phyloP scores from a whole-genome alignment of 1,139 yeast species.

The Citeromyces siamensis region DNA sequence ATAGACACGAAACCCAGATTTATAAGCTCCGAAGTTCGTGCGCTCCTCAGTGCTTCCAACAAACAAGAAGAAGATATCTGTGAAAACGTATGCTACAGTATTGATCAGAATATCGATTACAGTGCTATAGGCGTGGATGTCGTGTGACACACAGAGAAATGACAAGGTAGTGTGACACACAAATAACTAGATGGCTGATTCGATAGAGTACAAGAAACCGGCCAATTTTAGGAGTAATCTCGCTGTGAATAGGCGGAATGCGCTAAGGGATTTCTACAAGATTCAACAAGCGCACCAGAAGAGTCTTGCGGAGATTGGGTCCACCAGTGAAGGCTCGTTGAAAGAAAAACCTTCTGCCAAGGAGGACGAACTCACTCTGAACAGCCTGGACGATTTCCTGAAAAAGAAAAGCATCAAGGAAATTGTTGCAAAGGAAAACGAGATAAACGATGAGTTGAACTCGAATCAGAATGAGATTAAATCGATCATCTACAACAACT shows the following conservation, averaged over 20 bases:
- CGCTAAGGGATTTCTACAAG: constrained; percentile 30
- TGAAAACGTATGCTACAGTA: not conserved
- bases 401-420: constrained; percentile 20
- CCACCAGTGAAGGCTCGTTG: constrained; percentile 5
- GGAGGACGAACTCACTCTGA: constrained; percentile 12
- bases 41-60: not conserved
- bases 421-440: constrained; percentile 25
- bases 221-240: constrained; percentile 4
- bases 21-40: not conserved
- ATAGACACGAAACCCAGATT: not conserved
- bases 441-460: constrained; percentile 25
- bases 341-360: constrained; percentile 9
- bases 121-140: not conserved
- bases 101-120: not conserved
- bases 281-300: constrained; percentile 17
- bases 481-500: constrained; percentile 36
- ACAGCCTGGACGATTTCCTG: constrained; percentile 24
- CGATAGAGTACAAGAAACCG: constrained; percentile 10
- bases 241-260: constrained; percentile 23
- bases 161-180: no score
- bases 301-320: constrained; percentile 7
- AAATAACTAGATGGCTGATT: constrained; percentile 9
- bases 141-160: not conserved
- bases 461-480: constrained; percentile 32
- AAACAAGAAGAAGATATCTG: not conserved